Conservation (phyloP, 2,329 filamentous ascomycete species). For the Xylaria sp. region DNA sequence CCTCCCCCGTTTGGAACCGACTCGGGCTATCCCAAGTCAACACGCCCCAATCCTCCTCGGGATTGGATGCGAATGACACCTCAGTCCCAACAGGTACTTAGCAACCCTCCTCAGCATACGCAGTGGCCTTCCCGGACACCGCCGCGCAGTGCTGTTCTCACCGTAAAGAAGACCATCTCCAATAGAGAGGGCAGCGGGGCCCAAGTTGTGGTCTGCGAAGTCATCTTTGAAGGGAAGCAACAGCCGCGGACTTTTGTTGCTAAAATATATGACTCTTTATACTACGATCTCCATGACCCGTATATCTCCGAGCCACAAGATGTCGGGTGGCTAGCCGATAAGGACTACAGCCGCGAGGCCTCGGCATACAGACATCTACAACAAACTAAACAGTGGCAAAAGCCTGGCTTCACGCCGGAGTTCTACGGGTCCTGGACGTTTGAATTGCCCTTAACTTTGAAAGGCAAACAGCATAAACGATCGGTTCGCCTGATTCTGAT, state of each 20-base stretch:
- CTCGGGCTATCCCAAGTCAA: neutral
- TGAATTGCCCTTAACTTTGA: neutral
- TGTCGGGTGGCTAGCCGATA: neutral
- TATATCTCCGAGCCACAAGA: neutral
- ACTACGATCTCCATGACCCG: neutral
- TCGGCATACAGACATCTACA: neutral
- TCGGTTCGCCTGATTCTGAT: neutral
- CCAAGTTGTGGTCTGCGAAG: neutral
- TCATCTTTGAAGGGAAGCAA: neutral
- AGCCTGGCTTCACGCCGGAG: neutral
- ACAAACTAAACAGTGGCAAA: neutral
- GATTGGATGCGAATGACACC: neutral
- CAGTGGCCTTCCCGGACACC: neutral
- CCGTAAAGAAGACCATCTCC: neutral
- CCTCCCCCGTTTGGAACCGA: neutral
- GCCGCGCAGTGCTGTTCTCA: neutral
- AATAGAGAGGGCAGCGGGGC: neutral
- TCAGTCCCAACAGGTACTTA: neutral
- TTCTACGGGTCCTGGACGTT: slow-evolving; percentile 3
- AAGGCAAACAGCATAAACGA: neutral
- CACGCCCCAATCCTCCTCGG: neutral
- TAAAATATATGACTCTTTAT: neutral
- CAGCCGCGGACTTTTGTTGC: neutral
- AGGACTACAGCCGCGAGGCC: neutral
- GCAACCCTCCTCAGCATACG: neutral